These are phyloP conservation scores for Catharanthus roseus DNA, from an alignment of 257 asterid genomes.

Conservation along the genomic window DNA sequence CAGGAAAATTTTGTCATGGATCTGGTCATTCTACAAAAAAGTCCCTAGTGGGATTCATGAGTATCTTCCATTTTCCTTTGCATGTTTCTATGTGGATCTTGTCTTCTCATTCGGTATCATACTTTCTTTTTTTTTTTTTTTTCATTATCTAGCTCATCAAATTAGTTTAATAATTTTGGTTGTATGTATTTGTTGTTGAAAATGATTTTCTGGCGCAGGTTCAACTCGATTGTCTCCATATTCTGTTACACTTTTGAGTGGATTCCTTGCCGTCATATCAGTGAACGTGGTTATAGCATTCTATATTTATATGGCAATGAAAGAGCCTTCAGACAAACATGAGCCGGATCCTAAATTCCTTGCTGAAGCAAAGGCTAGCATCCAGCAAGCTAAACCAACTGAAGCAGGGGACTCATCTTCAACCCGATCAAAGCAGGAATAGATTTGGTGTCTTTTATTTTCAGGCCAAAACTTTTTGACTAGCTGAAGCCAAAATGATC, in stretches of 20 bases:
- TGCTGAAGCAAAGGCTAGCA: conserved; percentile 29
- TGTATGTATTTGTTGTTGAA: neutral
- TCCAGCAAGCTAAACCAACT: conserved; percentile 12
- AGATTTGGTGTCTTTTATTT: neutral
- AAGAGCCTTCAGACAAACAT: conserved; percentile 74
- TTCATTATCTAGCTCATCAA: neutral
- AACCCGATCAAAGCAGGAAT: conserved; percentile 21
- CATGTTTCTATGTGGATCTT: too few relatives aligned
- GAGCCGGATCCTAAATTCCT: conserved; percentile 50
- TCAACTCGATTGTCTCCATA: conserved; percentile 46
- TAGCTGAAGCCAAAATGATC: neutral
- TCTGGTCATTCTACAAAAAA: too few relatives aligned
- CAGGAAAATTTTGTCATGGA: too few relatives aligned
- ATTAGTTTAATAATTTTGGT: neutral
- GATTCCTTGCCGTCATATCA: conserved; percentile 76
- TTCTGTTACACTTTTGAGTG: conserved; percentile 66
- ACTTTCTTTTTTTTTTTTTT: neutral
- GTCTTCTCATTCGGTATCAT: too few relatives aligned
- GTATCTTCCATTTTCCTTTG: neutral
- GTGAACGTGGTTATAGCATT: conserved; percentile 74
- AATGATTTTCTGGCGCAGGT: conserved; percentile 41
- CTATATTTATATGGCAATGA: conserved; percentile 75
- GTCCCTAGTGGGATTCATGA: too few relatives aligned
- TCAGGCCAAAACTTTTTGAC: neutral
- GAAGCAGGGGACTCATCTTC: conserved; percentile 8